A percentile compares a stretch with the other conserved stretches of the same genome.
Evolutionary conservation across 208 protist genomes (phyloP).

Genomic region (Acanthamoeba lenticulata): DNA sequence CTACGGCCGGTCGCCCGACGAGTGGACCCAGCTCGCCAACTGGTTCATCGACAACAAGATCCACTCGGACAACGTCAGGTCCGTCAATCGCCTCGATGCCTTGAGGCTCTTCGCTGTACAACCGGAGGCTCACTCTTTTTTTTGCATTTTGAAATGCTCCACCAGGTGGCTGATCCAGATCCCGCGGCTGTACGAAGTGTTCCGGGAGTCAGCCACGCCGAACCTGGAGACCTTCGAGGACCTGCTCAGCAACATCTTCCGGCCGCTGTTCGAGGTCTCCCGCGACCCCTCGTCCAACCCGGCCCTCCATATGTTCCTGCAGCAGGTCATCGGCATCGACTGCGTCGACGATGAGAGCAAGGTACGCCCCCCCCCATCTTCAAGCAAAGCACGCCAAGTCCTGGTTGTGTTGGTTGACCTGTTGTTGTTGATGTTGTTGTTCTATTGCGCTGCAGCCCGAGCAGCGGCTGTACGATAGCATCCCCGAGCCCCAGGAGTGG

Average conservation of each 20-base stretch:
- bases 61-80: conserved; percentile 92
- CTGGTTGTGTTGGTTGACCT: neutral
- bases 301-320: conserved; percentile 8
- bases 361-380: conserved; percentile 78
- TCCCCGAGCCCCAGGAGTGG: neutral
- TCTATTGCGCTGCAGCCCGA: neutral
- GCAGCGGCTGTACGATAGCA: conserved; percentile 30
- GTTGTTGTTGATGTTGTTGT: neutral
- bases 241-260: conserved; percentile 93
- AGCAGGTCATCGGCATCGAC: conserved; percentile 93
- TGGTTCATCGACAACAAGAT: conserved; percentile 97
- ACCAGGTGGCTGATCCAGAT: conserved; percentile 98
- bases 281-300: conserved; percentile 91
- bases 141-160: conserved; percentile 81
- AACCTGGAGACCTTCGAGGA: conserved; percentile 94
- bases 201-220: conserved; percentile 89
- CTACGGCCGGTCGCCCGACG: conserved; percentile 91
- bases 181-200: conserved; percentile 95
- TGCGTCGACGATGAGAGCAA: conserved; percentile 98
- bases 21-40: conserved; percentile 95
- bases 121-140: neutral
- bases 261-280: conserved; percentile 98
- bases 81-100: too few relatives aligned
- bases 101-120: too few relatives aligned
- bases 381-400: too few relatives aligned